phyloP scores from a whole-genome alignment of 768 basidiomycete species.

The Tephrocybe sp. region DNA sequence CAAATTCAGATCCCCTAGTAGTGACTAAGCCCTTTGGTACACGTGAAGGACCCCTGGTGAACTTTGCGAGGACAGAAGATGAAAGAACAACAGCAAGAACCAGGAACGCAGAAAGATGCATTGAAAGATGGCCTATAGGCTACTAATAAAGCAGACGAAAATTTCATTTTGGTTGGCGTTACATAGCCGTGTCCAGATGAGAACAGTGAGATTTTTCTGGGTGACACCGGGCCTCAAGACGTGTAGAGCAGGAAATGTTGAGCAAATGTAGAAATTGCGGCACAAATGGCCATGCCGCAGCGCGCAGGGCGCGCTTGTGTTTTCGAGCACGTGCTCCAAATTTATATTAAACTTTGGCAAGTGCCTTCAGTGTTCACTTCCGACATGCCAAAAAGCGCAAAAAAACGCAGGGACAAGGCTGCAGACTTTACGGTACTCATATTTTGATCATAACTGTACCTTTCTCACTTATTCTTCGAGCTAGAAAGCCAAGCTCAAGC shows the following conservation, averaged over 20 bases:
- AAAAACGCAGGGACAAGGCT: constrained; percentile 83
- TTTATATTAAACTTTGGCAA: neutral
- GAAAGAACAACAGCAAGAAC: constrained; percentile 10
- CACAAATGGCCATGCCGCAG: no score
- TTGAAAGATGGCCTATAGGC: no score
- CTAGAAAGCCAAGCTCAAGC: constrained; percentile 95
- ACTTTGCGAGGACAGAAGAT: constrained; percentile 4
- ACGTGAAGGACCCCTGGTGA: neutral
- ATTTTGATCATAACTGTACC: neutral
- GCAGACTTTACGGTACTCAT: constrained; percentile 76
- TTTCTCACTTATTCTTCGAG: constrained; percentile 1
- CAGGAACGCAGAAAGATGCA: constrained; percentile 6
- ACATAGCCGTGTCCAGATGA: no score
- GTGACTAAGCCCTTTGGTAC: constrained; percentile 40
- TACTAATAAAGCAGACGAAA: no score
- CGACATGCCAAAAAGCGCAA: constrained; percentile 80
- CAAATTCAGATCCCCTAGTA: constrained; percentile 37
- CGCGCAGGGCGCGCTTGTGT: no score
- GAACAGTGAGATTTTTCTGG: no score
- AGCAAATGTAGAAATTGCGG: no score
- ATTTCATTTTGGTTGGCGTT: no score
- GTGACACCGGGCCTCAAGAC: no score
- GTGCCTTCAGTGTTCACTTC: neutral
- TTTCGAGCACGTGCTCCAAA: neutral
- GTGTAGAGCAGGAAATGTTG: no score